A percentile compares a stretch with the other conserved stretches of the same genome.
Conservation (phyloP, 768 basidiomycete species). For the Tricholoma furcatifolium region DNA sequence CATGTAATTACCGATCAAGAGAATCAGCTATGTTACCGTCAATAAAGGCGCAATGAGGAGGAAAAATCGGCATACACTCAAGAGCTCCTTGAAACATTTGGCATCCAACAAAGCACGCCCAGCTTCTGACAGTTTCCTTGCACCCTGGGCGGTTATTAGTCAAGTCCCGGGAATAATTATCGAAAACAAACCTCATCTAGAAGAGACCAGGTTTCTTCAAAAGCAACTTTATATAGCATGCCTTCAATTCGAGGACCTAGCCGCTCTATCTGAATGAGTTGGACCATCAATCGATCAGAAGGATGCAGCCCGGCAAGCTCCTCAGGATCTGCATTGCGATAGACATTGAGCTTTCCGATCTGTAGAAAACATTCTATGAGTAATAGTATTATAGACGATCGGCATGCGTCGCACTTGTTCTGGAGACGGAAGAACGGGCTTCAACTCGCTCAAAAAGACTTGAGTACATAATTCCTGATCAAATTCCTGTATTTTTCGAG, state of each 20-base stretch:
- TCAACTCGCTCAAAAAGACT: conserved; percentile 85
- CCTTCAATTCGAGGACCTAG: conserved; percentile 85
- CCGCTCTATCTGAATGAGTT: conserved; percentile 91
- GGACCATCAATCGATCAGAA: conserved; percentile 95
- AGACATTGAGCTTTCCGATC: conserved; percentile 88
- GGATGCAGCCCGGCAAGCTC: conserved; percentile 89
- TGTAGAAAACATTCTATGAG: conserved; percentile 23
- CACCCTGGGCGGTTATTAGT: conserved; percentile 51
- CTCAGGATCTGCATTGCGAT: conserved; percentile 81
- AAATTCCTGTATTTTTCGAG: conserved; percentile 79
- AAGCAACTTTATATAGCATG: conserved; percentile 92
- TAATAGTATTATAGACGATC: neutral
- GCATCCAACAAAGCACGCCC: conserved; percentile 78
- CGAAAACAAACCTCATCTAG: conserved; percentile 67
- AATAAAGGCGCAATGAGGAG: neutral
- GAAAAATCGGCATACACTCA: conserved; percentile 55
- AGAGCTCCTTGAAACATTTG: conserved; percentile 84
- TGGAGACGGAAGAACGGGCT: conserved; percentile 85
- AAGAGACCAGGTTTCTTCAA: conserved; percentile 81
- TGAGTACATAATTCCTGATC: conserved; percentile 86
- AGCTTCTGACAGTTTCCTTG: conserved; percentile 78
- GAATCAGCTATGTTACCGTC: conserved; percentile 60
- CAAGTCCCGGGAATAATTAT: neutral
- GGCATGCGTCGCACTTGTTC: conserved; percentile 61
- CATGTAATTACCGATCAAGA: conserved; percentile 97